Conservation (phyloP, 192 early-diverging fungal species). For the Umbelopsis ramanniana region DNA sequence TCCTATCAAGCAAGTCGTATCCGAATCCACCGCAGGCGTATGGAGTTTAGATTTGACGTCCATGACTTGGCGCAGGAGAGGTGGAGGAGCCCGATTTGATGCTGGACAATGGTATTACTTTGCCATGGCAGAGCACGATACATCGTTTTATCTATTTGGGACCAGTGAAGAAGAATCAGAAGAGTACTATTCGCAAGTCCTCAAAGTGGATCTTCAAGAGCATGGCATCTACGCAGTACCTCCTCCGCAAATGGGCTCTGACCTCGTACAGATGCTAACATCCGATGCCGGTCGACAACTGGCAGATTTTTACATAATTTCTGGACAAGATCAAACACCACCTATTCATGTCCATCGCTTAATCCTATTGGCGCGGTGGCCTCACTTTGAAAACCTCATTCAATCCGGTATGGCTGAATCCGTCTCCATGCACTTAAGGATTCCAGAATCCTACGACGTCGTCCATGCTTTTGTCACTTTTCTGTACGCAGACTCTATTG, state of each 20-base stretch:
- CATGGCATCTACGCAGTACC: constrained; percentile 60
- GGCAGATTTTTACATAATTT: constrained; percentile 54
- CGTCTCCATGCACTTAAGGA: constrained; percentile 38
- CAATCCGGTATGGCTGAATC: constrained; percentile 64
- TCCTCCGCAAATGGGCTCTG: constrained; percentile 49
- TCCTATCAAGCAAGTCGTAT: constrained; percentile 40
- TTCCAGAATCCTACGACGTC: constrained; percentile 57
- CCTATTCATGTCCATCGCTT: constrained; percentile 60
- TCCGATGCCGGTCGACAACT: constrained; percentile 19
- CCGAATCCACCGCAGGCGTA: constrained; percentile 55
- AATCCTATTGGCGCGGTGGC: constrained; percentile 67
- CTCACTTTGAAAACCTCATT: constrained; percentile 59
- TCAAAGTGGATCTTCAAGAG: constrained; percentile 60
- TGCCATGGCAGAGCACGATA: constrained; percentile 55
- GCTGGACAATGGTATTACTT: constrained; percentile 61
- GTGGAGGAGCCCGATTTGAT: constrained; percentile 37
- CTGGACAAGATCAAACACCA: constrained; percentile 41
- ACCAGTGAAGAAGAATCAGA: constrained; percentile 59
- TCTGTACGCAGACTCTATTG: constrained; percentile 62
- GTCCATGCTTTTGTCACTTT: constrained; percentile 59
- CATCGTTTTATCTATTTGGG: constrained; percentile 61
- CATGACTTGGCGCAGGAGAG: constrained; percentile 58
- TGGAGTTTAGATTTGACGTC: constrained; percentile 63
- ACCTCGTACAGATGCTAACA: constrained; percentile 50
- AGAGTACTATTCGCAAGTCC: constrained; percentile 57